A percentile compares a stretch with the other conserved stretches of the same genome.
These are phyloP conservation scores for Ormosia emarginata DNA, from an alignment of 306 rosid genomes.

Conservation along the genomic window DNA sequence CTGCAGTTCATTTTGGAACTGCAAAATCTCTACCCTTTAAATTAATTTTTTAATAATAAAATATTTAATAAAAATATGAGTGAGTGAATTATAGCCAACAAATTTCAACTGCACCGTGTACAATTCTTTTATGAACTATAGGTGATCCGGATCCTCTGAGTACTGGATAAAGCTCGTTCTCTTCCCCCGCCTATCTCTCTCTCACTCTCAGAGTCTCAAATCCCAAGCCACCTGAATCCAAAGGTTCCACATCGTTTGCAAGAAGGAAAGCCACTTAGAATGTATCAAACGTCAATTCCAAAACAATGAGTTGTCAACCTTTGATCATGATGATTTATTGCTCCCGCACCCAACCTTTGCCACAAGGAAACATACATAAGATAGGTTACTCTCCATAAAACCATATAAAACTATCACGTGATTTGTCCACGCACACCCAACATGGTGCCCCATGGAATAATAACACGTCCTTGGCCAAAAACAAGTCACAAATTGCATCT, in stretches of 20 bases:
- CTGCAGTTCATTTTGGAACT: too few relatives aligned
- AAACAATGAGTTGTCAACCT: not conserved
- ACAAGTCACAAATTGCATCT: not conserved
- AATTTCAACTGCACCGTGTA: too few relatives aligned
- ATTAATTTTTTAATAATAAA: too few relatives aligned
- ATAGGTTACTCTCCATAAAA: not conserved
- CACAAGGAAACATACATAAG: not conserved
- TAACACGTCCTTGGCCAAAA: conserved; percentile 9
- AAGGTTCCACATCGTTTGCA: not conserved
- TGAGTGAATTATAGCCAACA: too few relatives aligned
- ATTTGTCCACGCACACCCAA: conserved; percentile 25
- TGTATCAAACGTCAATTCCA: conserved; percentile 25
- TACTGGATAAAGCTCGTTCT: not conserved
- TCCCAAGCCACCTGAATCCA: not conserved
- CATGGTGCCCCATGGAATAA: conserved; percentile 32
- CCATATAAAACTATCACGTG: conserved; percentile 28
- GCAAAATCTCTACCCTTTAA: too few relatives aligned
- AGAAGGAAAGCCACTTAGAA: conserved; percentile 3
- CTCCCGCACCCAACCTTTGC: conserved; percentile 15
- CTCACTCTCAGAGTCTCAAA: not conserved
- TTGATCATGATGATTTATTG: not conserved
- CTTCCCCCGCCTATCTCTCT: too few relatives aligned
- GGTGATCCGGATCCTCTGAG: not conserved
- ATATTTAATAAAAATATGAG: too few relatives aligned
- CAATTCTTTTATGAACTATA: too few relatives aligned